Evolutionary conservation across 1,284 basidiomycete genomes (phyloP).

Genomic region (Ustilago sp.): DNA sequence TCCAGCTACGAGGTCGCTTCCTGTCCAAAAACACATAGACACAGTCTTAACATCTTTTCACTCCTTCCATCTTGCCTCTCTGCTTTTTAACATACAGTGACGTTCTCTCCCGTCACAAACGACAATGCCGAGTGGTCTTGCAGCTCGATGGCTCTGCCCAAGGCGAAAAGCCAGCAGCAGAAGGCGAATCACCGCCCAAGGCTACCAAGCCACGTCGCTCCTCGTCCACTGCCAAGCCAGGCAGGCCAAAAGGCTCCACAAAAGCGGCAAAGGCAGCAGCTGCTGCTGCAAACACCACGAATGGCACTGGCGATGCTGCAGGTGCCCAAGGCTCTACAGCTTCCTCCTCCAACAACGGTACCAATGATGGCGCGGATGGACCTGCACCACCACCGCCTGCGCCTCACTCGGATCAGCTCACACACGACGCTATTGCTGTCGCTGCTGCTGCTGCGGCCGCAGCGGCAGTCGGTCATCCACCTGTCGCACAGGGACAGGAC

Average conservation of each 20-base stretch:
- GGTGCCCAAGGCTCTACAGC: conserved; percentile 13
- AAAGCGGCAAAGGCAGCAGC: conserved; percentile 51
- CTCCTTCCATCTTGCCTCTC: background rate
- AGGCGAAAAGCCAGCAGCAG: conserved; percentile 35
- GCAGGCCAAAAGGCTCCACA: conserved; percentile 51
- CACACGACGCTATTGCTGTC: conserved; percentile 40
- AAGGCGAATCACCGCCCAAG: conserved; percentile 43
- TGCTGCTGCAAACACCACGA: conserved; percentile 22
- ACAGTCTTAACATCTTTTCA: background rate
- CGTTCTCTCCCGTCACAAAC: conserved; percentile 66
- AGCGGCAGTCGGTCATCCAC: conserved; percentile 34
- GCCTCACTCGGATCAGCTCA: conserved; percentile 38
- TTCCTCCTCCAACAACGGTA: background rate
- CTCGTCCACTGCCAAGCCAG: conserved; percentile 49
- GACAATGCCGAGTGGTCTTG: conserved; percentile 63
- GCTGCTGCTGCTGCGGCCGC: conserved; percentile 42
- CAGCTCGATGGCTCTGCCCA: conserved; percentile 49
- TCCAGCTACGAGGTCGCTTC: background rate
- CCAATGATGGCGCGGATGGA: conserved; percentile 18
- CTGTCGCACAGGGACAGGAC: conserved; percentile 16
- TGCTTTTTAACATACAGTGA: conserved; percentile 39
- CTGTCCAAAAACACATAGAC: background rate
- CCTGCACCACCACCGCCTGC: conserved; percentile 44
- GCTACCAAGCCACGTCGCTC: conserved; percentile 44
- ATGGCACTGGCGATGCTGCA: conserved; percentile 13